These are phyloP conservation scores for Trichoderma cornu-damae DNA, from an alignment of 2,329 filamentous ascomycete species.

Conservation along the genomic window DNA sequence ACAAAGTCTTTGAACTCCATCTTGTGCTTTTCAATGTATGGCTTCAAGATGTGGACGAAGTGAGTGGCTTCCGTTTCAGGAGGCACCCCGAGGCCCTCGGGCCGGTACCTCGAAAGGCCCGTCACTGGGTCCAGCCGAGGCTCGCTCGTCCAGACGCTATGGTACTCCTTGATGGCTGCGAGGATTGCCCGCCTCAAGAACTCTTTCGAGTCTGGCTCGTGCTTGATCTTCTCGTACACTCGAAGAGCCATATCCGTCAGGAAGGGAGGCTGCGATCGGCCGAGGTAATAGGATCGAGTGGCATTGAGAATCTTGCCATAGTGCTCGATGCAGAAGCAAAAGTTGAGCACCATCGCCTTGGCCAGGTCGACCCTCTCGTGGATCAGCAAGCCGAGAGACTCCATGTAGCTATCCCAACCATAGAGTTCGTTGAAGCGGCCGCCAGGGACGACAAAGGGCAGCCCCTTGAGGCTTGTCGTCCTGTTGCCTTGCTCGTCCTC, in stretches of 20 bases:
- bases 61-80: slow-evolving; percentile 87
- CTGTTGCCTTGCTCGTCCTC: slow-evolving; percentile 55
- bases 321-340: slow-evolving; percentile 96
- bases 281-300: slow-evolving; percentile 91
- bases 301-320: slow-evolving; percentile 98
- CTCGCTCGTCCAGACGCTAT: slow-evolving; percentile 77
- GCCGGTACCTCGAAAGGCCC: slow-evolving; percentile 78
- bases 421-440: slow-evolving; percentile 98
- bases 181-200: slow-evolving; percentile 76
- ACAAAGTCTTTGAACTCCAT: slow-evolving; percentile 84
- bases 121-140: slow-evolving; percentile 73
- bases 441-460: slow-evolving; percentile 95
- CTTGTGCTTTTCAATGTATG: slow-evolving; percentile 77
- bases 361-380: slow-evolving; percentile 82
- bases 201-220: slow-evolving; percentile 71
- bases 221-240: slow-evolving; percentile 89
- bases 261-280: slow-evolving; percentile 91
- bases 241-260: slow-evolving; percentile 94
- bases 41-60: slow-evolving; percentile 76
- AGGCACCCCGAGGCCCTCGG: slow-evolving; percentile 77
- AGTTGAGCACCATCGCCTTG: slow-evolving; percentile 92
- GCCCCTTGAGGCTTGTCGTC: slow-evolving; percentile 67
- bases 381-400: slow-evolving; percentile 80
- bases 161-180: slow-evolving; percentile 95
- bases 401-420: slow-evolving; percentile 99